Evolutionary conservation across 2,329 filamentous ascomycete species (phyloP).

Genomic region (Talaromyces islandicus): DNA sequence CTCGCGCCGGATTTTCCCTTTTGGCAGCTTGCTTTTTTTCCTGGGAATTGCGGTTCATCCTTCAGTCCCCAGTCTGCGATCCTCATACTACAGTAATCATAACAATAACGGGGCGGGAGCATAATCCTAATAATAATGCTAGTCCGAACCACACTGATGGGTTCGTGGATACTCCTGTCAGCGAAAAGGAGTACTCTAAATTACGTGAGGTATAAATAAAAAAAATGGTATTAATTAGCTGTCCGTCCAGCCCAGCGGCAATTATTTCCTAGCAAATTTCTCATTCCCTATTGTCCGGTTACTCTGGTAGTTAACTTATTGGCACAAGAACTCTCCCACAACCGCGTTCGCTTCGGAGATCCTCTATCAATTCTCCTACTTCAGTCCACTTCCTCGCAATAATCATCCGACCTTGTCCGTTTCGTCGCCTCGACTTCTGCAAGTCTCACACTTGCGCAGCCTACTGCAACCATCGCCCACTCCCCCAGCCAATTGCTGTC

Average conservation of each 20-base stretch:
- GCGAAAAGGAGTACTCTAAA: neutral
- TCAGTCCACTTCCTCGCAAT: neutral
- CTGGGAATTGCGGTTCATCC: neutral
- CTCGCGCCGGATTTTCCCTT: neutral
- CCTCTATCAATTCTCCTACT: neutral
- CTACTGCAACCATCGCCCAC: neutral
- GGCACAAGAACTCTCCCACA: neutral
- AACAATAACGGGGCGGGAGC: neutral
- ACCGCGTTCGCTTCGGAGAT: neutral
- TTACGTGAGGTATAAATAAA: neutral
- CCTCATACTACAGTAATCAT: neutral
- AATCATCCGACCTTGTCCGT: neutral
- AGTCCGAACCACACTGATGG: neutral
- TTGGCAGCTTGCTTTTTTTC: neutral
- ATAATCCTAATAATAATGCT: neutral
- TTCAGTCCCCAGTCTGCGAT: neutral
- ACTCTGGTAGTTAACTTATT: neutral
- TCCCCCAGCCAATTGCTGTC: neutral
- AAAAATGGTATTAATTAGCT: neutral
- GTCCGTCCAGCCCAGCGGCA: neutral
- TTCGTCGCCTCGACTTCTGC: neutral
- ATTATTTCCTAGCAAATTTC: neutral
- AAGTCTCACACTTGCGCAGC: conserved; percentile 1
- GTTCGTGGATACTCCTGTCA: neutral
- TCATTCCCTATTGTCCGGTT: neutral